Conservation (phyloP, 345 rosid species). For the Citrus trifoliata region DNA sequence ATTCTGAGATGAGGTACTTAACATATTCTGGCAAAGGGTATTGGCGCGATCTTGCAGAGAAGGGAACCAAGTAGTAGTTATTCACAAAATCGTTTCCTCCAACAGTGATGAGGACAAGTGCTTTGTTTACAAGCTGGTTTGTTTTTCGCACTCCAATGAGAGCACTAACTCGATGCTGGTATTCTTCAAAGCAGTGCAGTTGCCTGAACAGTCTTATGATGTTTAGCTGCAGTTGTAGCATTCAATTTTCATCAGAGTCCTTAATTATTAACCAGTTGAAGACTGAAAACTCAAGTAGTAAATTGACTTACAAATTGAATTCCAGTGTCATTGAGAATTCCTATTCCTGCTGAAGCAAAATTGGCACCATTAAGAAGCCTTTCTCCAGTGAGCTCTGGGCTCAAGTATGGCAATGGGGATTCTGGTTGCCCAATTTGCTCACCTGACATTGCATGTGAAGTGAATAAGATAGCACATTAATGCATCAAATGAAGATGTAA, state of each 20-base stretch:
- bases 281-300: not conserved
- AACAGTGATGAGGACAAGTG: conserved; percentile 44
- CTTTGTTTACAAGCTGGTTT: conserved; percentile 40
- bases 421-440: conserved; percentile 45
- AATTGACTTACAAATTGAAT: conserved; percentile 45
- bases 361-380: conserved; percentile 70
- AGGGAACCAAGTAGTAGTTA: conserved; percentile 49
- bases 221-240: conserved; percentile 40
- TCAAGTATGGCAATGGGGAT: conserved; percentile 64
- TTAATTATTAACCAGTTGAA: not conserved
- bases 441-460: conserved; percentile 32
- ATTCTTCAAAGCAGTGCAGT: conserved; percentile 50
- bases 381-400: conserved; percentile 51
- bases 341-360: conserved; percentile 88
- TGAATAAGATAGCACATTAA: not conserved
- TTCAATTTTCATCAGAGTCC: not conserved
- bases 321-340: conserved; percentile 64
- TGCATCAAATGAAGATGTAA: not conserved
- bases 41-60: conserved; percentile 47
- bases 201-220: conserved; percentile 61
- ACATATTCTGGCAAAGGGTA: conserved; percentile 39
- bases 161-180: conserved; percentile 46
- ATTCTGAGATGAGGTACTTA: conserved; percentile 39
- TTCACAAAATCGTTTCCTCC: conserved; percentile 70
- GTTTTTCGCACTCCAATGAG: conserved; percentile 43